These are phyloP conservation scores for Suhomyces atakaporum DNA, from an alignment of 1,139 yeast genomes.

Conservation along the genomic window DNA sequence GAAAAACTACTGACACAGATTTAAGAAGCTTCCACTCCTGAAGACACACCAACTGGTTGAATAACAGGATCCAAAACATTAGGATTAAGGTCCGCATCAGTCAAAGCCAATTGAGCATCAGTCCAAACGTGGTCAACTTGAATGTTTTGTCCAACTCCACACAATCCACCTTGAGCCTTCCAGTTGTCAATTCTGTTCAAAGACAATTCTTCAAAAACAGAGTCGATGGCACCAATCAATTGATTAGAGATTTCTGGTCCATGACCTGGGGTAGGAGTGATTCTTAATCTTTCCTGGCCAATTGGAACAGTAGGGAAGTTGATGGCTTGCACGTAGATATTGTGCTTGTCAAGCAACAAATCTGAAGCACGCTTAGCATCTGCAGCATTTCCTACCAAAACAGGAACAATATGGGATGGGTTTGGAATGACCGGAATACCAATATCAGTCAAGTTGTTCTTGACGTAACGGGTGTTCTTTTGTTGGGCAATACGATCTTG, in stretches of 20 bases:
- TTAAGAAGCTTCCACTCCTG: constrained; percentile 48
- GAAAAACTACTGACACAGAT: no score
- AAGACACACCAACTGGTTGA: constrained; percentile 63
- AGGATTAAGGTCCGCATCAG: constrained; percentile 61
- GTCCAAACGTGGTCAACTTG: constrained; percentile 75
- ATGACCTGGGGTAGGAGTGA: constrained; percentile 98
- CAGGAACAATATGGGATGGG: constrained; percentile 96
- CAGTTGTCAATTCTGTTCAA: constrained; percentile 80
- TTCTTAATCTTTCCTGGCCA: constrained; percentile 93
- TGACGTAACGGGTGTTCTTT: constrained; percentile 80
- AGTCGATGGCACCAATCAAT: constrained; percentile 75
- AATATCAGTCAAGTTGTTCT: constrained; percentile 61
- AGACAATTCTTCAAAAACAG: constrained; percentile 72
- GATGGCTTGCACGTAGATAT: constrained; percentile 95
- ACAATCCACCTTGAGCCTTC: constrained; percentile 77
- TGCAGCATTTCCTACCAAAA: constrained; percentile 90
- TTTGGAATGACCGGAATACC: constrained; percentile 97
- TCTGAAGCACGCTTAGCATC: constrained; percentile 92
- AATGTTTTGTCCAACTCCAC: constrained; percentile 75
- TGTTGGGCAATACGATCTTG: constrained; percentile 84
- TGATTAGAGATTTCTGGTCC: constrained; percentile 72
- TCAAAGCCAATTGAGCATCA: constrained; percentile 66
- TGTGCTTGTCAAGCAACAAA: constrained; percentile 76
- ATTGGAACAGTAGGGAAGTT: constrained; percentile 97
- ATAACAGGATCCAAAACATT: constrained; percentile 65